These are phyloP conservation scores for Lachnellula cervina DNA, from an alignment of 2,329 filamentous ascomycete species.

Conservation along the genomic window DNA sequence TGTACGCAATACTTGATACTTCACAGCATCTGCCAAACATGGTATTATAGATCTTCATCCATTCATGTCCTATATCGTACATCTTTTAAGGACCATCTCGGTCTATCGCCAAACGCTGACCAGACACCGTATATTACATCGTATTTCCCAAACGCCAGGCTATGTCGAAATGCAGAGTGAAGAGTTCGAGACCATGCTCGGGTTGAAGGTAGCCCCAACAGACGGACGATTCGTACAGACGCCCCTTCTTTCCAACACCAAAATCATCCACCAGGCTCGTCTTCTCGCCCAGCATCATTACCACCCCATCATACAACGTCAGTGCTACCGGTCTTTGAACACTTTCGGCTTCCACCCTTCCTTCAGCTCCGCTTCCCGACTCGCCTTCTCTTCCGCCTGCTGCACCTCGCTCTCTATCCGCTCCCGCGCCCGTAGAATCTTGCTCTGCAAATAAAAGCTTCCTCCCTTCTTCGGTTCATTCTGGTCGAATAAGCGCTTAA, in stretches of 20 bases:
- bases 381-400: slow-evolving; percentile 64
- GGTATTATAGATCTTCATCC: neutral
- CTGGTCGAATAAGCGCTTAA: slow-evolving; percentile 90
- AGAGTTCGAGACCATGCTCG: slow-evolving; percentile 26
- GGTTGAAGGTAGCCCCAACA: slow-evolving; percentile 4
- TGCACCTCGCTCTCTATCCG: slow-evolving; percentile 83
- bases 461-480: slow-evolving; percentile 96
- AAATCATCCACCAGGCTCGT: slow-evolving; percentile 1
- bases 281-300: slow-evolving; percentile 7
- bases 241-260: slow-evolving; percentile 3
- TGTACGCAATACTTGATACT: neutral
- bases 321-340: slow-evolving; percentile 70
- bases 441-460: slow-evolving; percentile 98
- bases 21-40: neutral
- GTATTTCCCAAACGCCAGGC: slow-evolving; percentile 31
- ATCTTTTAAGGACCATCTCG: slow-evolving; percentile 14
- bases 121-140: slow-evolving; percentile 21
- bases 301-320: slow-evolving; percentile 2
- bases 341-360: slow-evolving; percentile 94
- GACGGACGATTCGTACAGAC: slow-evolving; percentile 7
- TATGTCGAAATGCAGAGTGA: slow-evolving; percentile 32
- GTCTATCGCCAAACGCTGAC: slow-evolving; percentile 22
- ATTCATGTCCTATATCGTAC: slow-evolving; percentile 23
- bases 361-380: slow-evolving; percentile 71
- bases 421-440: slow-evolving; percentile 86